Percentiles rank a stretch among this genome's conserved stretches.
Evolutionary conservation across 805 yeast genomes (phyloP).

Genomic region (Pichia scutulata): DNA sequence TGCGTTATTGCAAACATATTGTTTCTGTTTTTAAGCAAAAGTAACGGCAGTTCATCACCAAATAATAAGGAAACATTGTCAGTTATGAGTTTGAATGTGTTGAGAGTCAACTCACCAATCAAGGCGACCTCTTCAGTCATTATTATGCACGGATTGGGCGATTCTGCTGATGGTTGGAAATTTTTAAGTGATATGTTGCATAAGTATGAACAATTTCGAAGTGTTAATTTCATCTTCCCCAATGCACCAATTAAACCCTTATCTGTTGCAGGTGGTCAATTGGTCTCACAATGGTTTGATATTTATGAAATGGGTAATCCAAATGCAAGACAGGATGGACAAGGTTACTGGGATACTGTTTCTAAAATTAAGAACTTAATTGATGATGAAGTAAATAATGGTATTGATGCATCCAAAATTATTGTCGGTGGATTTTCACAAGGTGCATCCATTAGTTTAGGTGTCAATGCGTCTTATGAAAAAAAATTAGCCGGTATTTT

Average conservation of each 20-base stretch:
- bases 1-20: not conserved
- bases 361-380: conserved; percentile 39
- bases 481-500: conserved; percentile 71
- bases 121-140: conserved; percentile 60
- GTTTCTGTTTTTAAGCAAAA: not conserved
- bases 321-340: conserved; percentile 39
- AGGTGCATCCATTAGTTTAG: conserved; percentile 78
- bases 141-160: conserved; percentile 87
- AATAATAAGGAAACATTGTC: not conserved
- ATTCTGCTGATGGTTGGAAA: conserved; percentile 83
- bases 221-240: conserved; percentile 76
- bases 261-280: conserved; percentile 55
- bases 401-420: conserved; percentile 57
- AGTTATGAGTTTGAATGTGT: conserved; percentile 21
- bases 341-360: conserved; percentile 46
- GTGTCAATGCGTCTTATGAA: conserved; percentile 45
- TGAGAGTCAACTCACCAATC: conserved; percentile 33
- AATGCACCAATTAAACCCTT: conserved; percentile 75
- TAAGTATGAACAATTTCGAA: conserved; percentile 36
- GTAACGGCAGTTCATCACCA: not conserved
- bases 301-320: conserved; percentile 48
- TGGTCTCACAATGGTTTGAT: conserved; percentile 87
- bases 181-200: conserved; percentile 64
- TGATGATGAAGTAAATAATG: conserved; percentile 43
- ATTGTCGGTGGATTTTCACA: conserved; percentile 95